Base-by-base conservation (phyloP, 192 early-diverging fungal genomes). In the Coemansia sp. region DNA sequence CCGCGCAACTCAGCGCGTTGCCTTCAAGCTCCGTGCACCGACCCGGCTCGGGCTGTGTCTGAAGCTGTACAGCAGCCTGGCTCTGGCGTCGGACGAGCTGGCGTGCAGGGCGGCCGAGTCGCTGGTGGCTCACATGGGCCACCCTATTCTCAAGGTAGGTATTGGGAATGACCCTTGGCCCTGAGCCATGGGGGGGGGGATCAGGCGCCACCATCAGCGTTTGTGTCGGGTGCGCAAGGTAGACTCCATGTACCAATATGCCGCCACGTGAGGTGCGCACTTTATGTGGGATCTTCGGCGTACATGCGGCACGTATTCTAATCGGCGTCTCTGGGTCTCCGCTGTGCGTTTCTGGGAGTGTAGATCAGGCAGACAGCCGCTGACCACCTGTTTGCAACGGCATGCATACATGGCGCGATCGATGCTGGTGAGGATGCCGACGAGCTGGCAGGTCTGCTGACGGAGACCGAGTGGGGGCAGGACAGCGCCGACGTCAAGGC, bases 341-440 rank as follows among this genome's bases (percentile, higher is more conserved):
- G 34, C 12, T 35, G 33, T 7, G 33, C 21, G 38, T 46, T 13
- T 23, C 18, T 50, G 23, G 9, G 39, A 3, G 13, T 61, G 63
- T 73, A 73, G 69, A 73, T 73, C 63, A 46, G 69, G 43, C 69
- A 73, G 21, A 26, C 45, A 41, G 69, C 69, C 35, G 62, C 57
- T 46, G 69, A 73, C 51, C 62, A 65, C 27, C 45, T 65, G 35
- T 73, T 54, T 38, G 54, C 49, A 11, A 41, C 54, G 40, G 33
- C 66, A 26, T 73, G 69, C 47, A 66, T 73, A 4, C 60, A 73
- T 40, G 62, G 58, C 38, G 54, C 52, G n/a, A 34, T 37, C 7
- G 54, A 40, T 10, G 48, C 29, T 28, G 52, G 31, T 20, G 44
- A 49, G 41, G 62, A 39, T 37, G 28, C 36, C 14, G 44, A 26